Evolutionary conservation across 345 rosid genomes (phyloP).

Genomic region (Ceriops decandra): DNA sequence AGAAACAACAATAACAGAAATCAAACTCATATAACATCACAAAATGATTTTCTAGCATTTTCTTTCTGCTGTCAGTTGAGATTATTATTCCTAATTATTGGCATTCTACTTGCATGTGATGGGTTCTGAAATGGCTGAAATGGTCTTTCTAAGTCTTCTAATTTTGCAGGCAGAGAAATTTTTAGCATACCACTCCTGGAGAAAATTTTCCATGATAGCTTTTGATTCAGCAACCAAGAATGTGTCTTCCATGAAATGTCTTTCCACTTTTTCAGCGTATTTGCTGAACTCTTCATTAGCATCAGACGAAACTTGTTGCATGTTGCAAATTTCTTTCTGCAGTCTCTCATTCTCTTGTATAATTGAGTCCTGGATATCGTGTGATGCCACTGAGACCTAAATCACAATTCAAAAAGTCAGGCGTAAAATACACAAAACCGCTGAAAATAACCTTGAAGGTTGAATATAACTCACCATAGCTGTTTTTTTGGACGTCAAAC

Average conservation of each 20-base stretch:
- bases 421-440: slow-evolving; percentile 7
- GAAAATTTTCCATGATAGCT: slow-evolving; percentile 45
- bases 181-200: slow-evolving; percentile 56
- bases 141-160: no score
- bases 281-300: slow-evolving; percentile 46
- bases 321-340: slow-evolving; percentile 47
- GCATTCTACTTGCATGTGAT: neutral
- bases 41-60: no score
- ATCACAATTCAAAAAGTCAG: slow-evolving; percentile 14
- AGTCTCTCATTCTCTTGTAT: slow-evolving; percentile 47
- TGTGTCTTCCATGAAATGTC: slow-evolving; percentile 50
- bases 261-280: slow-evolving; percentile 42
- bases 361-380: slow-evolving; percentile 36
- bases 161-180: no score
- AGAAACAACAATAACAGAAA: neutral
- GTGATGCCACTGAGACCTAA: slow-evolving; percentile 68
- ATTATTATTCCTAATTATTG: neutral
- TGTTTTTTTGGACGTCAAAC: slow-evolving; percentile 60
- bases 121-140: no score
- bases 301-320: slow-evolving; percentile 57
- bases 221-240: slow-evolving; percentile 57
- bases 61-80: no score
- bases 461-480: slow-evolving; percentile 43
- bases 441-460: neutral
- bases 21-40: no score